Conservation (phyloP, 345 rosid genomes). For the Psidium friedrichsthalianum region DNA sequence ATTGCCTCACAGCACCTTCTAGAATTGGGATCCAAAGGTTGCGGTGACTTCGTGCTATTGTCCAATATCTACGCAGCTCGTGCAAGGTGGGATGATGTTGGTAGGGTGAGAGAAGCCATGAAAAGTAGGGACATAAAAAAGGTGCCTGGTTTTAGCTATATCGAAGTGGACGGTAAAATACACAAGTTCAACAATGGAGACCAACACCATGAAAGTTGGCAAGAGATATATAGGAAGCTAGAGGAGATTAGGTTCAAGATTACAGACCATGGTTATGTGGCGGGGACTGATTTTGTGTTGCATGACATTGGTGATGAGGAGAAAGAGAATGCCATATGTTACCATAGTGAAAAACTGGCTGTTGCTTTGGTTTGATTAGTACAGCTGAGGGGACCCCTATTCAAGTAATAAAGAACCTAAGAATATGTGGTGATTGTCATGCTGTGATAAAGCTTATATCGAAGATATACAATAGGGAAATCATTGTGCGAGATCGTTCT, state of each 20-base stretch:
- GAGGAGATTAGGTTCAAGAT: constrained; percentile 68
- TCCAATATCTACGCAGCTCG: constrained; percentile 74
- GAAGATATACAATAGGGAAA: constrained; percentile 53
- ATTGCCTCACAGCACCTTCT: constrained; percentile 42
- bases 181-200: constrained; percentile 72
- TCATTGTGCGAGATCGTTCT: constrained; percentile 71
- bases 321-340: constrained; percentile 63
- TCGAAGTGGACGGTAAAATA: constrained; percentile 45
- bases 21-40: constrained; percentile 62
- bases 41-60: constrained; percentile 70
- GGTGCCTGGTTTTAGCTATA: constrained; percentile 77
- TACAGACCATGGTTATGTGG: constrained; percentile 59
- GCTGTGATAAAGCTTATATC: constrained; percentile 61
- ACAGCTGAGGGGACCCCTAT: constrained; percentile 34
- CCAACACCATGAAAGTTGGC: constrained; percentile 43
- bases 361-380: constrained; percentile 65
- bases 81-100: constrained; percentile 74
- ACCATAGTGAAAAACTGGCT: constrained; percentile 88
- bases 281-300: constrained; percentile 61
- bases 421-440: constrained; percentile 89
- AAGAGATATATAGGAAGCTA: constrained; percentile 50
- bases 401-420: constrained; percentile 74
- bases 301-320: constrained; percentile 93
- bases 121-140: constrained; percentile 64
- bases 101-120: constrained; percentile 68